A percentile compares a stretch with the other conserved stretches of the same genome.
Conservation (phyloP, 352 stramenopile genomes). For the Phytophthora citrophthora region DNA sequence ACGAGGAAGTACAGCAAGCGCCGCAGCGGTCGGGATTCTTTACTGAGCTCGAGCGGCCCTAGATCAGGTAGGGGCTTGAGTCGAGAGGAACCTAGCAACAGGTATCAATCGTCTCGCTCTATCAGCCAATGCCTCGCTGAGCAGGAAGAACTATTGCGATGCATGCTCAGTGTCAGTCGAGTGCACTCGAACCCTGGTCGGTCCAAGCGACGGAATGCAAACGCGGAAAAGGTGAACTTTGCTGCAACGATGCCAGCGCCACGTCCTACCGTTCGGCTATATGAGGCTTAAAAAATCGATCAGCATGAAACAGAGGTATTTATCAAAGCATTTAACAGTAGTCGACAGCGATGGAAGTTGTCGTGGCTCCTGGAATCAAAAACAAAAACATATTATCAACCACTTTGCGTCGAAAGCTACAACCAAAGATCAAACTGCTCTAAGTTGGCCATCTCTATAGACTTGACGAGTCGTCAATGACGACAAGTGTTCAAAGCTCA, state of each 20-base stretch:
- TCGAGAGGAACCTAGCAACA: slow-evolving; percentile 20
- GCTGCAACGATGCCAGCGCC: slow-evolving; percentile 31
- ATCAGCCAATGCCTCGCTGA: slow-evolving; percentile 51
- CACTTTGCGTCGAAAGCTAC: no score
- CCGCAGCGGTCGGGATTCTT: slow-evolving; percentile 17
- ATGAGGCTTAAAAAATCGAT: slow-evolving; percentile 27
- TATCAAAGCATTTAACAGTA: slow-evolving; percentile 7
- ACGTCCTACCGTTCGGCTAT: slow-evolving; percentile 24
- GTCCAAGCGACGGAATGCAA: slow-evolving; percentile 14
- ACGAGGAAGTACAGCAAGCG: slow-evolving; percentile 26
- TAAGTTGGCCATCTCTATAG: no score
- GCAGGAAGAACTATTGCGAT: slow-evolving; percentile 47
- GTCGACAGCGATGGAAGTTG: slow-evolving; percentile 21
- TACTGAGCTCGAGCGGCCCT: slow-evolving; percentile 25
- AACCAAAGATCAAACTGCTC: no score
- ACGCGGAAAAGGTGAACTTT: slow-evolving; percentile 21
- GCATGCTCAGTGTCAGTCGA: slow-evolving; percentile 42
- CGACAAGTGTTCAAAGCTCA: background rate
- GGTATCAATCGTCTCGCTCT: slow-evolving; percentile 35
- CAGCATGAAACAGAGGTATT: slow-evolving; percentile 9
- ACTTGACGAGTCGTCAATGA: background rate
- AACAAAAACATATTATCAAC: no score
- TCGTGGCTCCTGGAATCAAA: background rate
- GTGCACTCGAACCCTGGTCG: slow-evolving; percentile 25
- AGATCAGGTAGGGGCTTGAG: slow-evolving; percentile 14